Evolutionary conservation across 176 grass and related monocot genomes (phyloP).

Genomic region (Oryza meyeriana): DNA sequence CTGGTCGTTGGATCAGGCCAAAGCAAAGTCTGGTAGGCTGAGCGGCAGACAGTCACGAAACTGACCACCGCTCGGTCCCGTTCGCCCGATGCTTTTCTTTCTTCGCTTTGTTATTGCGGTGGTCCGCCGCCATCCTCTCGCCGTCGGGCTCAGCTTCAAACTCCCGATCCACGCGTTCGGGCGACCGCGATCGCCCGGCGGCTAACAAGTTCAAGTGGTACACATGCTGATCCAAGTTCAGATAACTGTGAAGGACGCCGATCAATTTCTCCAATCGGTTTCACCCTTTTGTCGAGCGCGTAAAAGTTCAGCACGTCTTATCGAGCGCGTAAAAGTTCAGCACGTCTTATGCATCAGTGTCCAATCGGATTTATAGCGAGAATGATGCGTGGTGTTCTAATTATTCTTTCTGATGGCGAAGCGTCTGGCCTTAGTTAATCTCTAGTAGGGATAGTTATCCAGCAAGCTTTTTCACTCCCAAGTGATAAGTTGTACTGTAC

Average conservation of each 20-base stretch:
- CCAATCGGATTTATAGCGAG: neutral
- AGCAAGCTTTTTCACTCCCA: neutral
- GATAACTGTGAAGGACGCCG: neutral
- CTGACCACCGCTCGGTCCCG: neutral
- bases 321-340: neutral
- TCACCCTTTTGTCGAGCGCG: neutral
- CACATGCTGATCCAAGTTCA: neutral
- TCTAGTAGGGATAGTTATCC: neutral
- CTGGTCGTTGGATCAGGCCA: neutral
- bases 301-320: neutral
- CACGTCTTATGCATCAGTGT: neutral
- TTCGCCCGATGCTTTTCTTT: neutral
- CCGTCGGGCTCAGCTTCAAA: no score
- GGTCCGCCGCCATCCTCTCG: no score
- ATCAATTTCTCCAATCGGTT: neutral
- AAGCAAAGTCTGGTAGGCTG: no score
- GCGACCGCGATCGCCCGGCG: neutral
- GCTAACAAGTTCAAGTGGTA: neutral
- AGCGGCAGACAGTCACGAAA: no score
- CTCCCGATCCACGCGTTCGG: no score
- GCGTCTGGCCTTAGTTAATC: neutral
- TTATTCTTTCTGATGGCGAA: neutral
- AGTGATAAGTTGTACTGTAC: no score
- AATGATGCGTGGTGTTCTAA: neutral
- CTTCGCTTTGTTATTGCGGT: neutral